A percentile compares a stretch with the other conserved stretches of the same genome.
Evolutionary conservation across 2,329 filamentous ascomycete species (phyloP).

Genomic region (Aspergillus awamori): DNA sequence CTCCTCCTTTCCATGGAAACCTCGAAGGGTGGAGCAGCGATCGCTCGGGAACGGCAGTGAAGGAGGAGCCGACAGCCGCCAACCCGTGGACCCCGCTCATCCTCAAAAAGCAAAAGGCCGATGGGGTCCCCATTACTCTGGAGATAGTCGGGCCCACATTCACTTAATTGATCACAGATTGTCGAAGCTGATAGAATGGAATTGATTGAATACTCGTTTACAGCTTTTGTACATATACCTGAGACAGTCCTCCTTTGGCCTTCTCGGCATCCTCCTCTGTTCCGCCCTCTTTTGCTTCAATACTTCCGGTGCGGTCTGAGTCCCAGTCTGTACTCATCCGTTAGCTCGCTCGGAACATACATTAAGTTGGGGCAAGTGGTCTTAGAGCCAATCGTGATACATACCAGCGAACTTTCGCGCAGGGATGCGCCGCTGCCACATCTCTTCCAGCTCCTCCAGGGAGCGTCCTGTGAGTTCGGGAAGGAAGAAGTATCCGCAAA

Average conservation of each 20-base stretch:
- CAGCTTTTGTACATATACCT: background rate
- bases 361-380: background rate
- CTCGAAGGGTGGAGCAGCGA: background rate
- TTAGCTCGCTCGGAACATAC: background rate
- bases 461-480: slow-evolving; percentile 12
- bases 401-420: background rate
- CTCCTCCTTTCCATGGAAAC: background rate
- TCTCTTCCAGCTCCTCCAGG: slow-evolving; percentile 10
- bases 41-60: too few relatives aligned
- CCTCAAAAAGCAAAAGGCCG: too few relatives aligned
- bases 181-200: too few relatives aligned
- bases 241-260: background rate
- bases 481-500: slow-evolving; percentile 7
- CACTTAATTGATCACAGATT: too few relatives aligned
- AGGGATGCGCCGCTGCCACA: slow-evolving; percentile 6
- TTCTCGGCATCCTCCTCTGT: background rate
- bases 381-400: background rate
- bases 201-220: background rate
- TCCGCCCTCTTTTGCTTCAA: background rate
- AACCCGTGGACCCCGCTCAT: too few relatives aligned
- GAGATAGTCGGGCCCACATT: too few relatives aligned
- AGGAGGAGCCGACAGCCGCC: too few relatives aligned
- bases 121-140: too few relatives aligned
- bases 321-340: background rate
- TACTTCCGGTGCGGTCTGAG: background rate